A percentile compares a stretch with the other conserved stretches of the same genome.
phyloP scores from a whole-genome alignment of 441 rosid species.

The Pelargonium fulgidum region DNA sequence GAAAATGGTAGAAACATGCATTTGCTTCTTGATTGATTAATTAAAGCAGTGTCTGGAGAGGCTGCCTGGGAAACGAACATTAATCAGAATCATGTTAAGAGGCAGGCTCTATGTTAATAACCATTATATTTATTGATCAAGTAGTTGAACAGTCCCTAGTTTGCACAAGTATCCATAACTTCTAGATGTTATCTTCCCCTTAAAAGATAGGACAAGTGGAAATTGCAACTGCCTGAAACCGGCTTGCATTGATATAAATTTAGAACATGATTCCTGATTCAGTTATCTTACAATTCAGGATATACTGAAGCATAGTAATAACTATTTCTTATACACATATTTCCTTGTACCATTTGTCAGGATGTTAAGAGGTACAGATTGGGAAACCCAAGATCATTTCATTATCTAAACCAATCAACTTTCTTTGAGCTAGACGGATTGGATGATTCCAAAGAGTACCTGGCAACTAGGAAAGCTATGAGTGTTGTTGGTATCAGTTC shows the following conservation, averaged over 20 bases:
- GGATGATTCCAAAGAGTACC: constrained; percentile 64
- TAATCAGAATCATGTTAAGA: neutral
- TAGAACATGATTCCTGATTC: neutral
- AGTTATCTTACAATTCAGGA: neutral
- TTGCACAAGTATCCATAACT: neutral
- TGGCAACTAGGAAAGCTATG: constrained; percentile 76
- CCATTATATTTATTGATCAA: neutral
- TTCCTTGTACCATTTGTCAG: constrained; percentile 28
- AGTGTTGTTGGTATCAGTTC: constrained; percentile 65
- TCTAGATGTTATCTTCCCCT: neutral
- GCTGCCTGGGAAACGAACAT: neutral
- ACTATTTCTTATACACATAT: neutral
- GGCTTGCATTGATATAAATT: neutral
- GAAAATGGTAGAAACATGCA: neutral
- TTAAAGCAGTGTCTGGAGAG: neutral
- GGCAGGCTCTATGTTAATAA: neutral
- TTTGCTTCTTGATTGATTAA: neutral
- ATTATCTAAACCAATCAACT: constrained; percentile 74
- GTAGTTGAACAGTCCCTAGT: neutral
- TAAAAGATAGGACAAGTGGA: neutral
- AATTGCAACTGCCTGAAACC: neutral
- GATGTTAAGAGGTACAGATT: constrained; percentile 52
- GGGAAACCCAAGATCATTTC: constrained; percentile 61
- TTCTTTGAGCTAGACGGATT: constrained; percentile 54
- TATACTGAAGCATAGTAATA: neutral